A percentile compares a stretch with the other conserved stretches of the same genome.
These are phyloP conservation scores for Orbilia javanica DNA, from an alignment of 2,329 filamentous ascomycete species.

Conservation along the genomic window DNA sequence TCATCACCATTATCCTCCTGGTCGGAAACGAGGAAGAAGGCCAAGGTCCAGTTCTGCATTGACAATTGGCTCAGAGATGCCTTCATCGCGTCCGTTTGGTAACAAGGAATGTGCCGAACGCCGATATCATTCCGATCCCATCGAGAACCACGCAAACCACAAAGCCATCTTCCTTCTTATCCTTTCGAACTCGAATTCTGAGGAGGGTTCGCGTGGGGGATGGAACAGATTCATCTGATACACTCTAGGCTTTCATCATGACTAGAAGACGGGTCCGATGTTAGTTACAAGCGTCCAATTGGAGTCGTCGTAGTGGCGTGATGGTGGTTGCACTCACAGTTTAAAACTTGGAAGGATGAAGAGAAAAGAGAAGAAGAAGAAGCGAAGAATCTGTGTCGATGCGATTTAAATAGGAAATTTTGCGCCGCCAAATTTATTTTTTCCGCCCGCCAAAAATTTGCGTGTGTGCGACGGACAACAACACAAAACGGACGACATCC, in stretches of 20 bases:
- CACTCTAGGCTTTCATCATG: conserved; percentile 99
- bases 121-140: conserved; percentile 89
- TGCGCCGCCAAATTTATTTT: conserved; percentile 31
- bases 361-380: conserved; percentile 65
- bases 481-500: conserved; percentile 53
- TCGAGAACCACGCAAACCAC: conserved; percentile 70
- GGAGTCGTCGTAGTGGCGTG: background rate
- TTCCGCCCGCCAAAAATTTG: conserved; percentile 43
- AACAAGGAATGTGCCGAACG: conserved; percentile 99
- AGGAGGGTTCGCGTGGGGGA: conserved; percentile 83
- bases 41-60: conserved; percentile 19
- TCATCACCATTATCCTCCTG: too few relatives aligned
- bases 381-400: conserved; percentile 18
- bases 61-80: conserved; percentile 83
- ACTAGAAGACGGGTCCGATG: conserved; percentile 68
- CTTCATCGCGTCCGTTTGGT: conserved; percentile 95
- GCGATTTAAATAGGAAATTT: conserved; percentile 57
- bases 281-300: conserved; percentile 62
- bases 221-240: conserved; percentile 81
- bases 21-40: background rate
- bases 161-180: conserved; percentile 69
- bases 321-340: conserved; percentile 75
- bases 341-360: conserved; percentile 99
- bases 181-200: conserved; percentile 76
- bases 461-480: conserved; percentile 44